phyloP scores from a whole-genome alignment of 495 filamentous ascomycete species.

The Darksidea phi region DNA sequence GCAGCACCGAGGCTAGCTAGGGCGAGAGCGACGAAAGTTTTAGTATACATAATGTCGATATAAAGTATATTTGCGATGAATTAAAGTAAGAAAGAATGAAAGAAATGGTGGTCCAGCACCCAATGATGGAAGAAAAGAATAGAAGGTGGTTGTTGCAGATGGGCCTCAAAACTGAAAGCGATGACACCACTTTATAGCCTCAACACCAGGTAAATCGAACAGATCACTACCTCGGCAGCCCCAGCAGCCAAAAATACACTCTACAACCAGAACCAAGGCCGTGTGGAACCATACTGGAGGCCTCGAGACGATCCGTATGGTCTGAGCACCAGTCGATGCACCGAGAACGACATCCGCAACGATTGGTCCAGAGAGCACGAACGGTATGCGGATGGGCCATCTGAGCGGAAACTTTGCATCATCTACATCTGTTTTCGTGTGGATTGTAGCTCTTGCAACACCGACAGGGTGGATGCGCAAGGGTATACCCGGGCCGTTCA shows the following conservation, averaged over 20 bases:
- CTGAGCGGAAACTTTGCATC: not conserved
- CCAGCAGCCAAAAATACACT: not conserved
- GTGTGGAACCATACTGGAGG: not conserved
- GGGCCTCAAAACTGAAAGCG: not conserved
- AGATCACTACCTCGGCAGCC: too few species aligned
- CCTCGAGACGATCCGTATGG: not conserved
- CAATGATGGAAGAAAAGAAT: not conserved
- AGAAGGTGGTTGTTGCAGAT: not conserved
- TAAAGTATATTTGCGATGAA: not conserved
- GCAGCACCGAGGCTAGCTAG: slow-evolving; percentile 12
- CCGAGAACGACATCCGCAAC: slow-evolving; percentile 8
- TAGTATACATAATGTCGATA: slow-evolving; percentile 21
- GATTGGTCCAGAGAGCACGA: slow-evolving; percentile 11
- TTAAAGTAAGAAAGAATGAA: not conserved
- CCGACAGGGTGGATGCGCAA: not conserved
- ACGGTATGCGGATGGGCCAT: not conserved
- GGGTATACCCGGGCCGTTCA: not conserved
- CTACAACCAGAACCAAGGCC: not conserved
- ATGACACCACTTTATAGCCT: not conserved
- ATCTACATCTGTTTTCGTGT: not conserved
- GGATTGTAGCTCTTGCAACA: not conserved
- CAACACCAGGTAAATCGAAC: too few species aligned
- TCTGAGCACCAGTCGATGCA: not conserved
- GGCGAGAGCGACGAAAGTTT: slow-evolving; percentile 13
- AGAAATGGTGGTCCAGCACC: slow-evolving; percentile 11